Evolutionary conservation across 306 rosid genomes (phyloP), one percentile per base, ranked within the genome.

Genomic region (Sechiopsis laciniata): DNA sequence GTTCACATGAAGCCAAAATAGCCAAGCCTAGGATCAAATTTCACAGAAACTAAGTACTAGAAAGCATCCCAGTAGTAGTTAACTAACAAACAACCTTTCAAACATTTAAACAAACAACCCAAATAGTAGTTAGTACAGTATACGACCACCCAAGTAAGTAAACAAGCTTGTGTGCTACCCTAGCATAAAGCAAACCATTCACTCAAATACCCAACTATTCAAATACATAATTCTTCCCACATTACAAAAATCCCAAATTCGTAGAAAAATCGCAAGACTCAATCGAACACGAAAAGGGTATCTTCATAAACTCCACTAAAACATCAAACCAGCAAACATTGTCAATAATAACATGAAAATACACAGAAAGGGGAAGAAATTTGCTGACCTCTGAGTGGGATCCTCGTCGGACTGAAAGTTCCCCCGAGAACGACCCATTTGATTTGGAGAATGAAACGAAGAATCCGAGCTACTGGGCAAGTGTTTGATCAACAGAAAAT

Each of bases 361-460:
- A 75, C 5, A 74, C 8, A 59, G 46, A 35, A 14, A 72, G 42
- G 55, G 45, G 75, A 8, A 2, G n/a, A 24, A 16, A 61, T 24
- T 14, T 75, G 10, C 52, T 70, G 59, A 95, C 97, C 99, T 91
- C 80, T 88, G 99, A 45, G 85, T 82, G 24, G 96, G 97, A 79
- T 95, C 99, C 55, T 91, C 99, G 62, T 91, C 95, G 26, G 85
- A 79, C 71, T 85, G 96, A 72, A 91, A 91, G 77, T 90, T 90
- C 35, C 91, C 96, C 63, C 99, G 96, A 83, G 97, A 95, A 76
- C 99, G 96, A 82, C 92, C 99, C 99, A 95, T 40, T 40, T 6
- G 46, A 40, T 6, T 6, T 40, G 46, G 46, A 10, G 46, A 40
- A 40, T 40, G 8, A 7, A 40, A 6, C 2, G 46, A 40, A 40